Conservation (phyloP, 371 early-diverging fungal genomes). For the Syncephalastrum sp. region DNA sequence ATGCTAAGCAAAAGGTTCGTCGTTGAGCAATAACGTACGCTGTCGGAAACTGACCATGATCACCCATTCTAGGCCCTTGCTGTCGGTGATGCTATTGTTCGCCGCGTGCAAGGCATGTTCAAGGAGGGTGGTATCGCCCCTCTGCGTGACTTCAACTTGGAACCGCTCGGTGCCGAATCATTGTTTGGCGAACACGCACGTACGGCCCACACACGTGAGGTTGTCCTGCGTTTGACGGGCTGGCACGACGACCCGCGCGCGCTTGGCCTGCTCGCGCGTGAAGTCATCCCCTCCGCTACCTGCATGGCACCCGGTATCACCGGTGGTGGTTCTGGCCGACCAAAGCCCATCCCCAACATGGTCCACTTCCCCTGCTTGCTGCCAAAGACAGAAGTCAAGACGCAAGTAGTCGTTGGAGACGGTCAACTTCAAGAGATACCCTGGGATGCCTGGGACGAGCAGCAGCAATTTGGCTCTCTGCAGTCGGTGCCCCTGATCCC, state of each 20-base stretch:
- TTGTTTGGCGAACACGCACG: conserved; percentile 55
- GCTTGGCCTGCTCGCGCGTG: conserved; percentile 60
- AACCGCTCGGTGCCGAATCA: conserved; percentile 69
- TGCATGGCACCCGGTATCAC: conserved; percentile 78
- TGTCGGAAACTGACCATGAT: background rate
- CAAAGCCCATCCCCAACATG: conserved; percentile 63
- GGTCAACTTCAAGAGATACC: conserved; percentile 16
- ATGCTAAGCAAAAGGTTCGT: conserved; percentile 61
- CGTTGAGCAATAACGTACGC: background rate
- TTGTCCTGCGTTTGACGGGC: conserved; percentile 64
- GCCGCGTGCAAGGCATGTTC: conserved; percentile 51
- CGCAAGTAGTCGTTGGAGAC: conserved; percentile 44
- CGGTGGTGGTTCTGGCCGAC: conserved; percentile 52
- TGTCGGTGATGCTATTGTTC: conserved; percentile 65
- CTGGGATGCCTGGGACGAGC: conserved; percentile 39
- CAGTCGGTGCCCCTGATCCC: conserved; percentile 25
- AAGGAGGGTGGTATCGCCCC: conserved; percentile 49
- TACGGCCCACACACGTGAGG: conserved; percentile 63
- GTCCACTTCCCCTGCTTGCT: conserved; percentile 68
- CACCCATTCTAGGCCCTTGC: conserved; percentile 44
- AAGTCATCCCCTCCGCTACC: conserved; percentile 70
- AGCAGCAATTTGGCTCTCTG: conserved; percentile 17
- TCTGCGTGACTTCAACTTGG: conserved; percentile 57
- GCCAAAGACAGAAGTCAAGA: conserved; percentile 51
- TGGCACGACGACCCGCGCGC: conserved; percentile 59